Evolutionary conservation across 2,329 filamentous ascomycete species (phyloP).

Genomic region (Ophiostoma sp.): DNA sequence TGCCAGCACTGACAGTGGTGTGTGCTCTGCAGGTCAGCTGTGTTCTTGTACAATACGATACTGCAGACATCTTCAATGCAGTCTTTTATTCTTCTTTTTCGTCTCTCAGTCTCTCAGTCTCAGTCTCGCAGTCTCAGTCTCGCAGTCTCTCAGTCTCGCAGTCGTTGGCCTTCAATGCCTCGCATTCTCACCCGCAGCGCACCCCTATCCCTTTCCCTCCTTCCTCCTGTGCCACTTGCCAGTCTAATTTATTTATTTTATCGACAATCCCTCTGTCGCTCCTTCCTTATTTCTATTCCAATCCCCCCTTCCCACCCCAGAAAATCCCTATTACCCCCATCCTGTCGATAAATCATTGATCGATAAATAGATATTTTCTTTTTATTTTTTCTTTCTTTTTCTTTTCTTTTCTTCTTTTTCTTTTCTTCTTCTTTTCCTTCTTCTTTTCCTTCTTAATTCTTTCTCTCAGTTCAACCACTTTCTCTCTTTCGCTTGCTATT

Average conservation of each 20-base stretch:
- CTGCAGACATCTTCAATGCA: too few species aligned
- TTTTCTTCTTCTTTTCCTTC: background rate
- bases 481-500: background rate
- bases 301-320: conserved; percentile 7
- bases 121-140: too few species aligned
- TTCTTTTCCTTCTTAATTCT: conserved; percentile 4
- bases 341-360: background rate
- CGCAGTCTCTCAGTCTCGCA: too few species aligned
- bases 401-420: background rate
- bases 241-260: background rate
- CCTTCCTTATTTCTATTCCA: background rate
- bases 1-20: background rate
- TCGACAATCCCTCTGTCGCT: background rate
- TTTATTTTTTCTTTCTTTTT: background rate
- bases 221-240: too few species aligned
- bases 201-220: too few species aligned
- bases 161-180: too few species aligned
- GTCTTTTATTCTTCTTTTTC: too few species aligned
- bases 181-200: too few species aligned
- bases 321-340: conserved; percentile 12
- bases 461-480: background rate
- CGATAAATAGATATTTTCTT: background rate
- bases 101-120: too few species aligned
- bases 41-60: background rate
- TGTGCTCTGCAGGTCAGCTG: background rate